These are phyloP conservation scores for Jamesozyma hellenica DNA, from an alignment of 805 yeast genomes.

Conservation along the genomic window DNA sequence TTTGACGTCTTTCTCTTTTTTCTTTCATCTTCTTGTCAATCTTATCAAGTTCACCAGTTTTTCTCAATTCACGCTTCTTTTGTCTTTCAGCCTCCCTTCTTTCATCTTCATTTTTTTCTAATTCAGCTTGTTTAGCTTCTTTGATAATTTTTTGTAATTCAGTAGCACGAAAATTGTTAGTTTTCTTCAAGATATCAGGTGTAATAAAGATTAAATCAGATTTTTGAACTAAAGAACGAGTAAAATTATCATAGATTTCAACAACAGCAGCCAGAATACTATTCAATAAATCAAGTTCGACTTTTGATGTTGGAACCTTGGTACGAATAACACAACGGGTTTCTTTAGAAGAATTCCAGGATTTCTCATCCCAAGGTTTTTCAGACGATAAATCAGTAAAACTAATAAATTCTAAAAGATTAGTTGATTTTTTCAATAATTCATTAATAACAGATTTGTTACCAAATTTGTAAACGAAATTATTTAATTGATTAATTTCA, in stretches of 20 bases:
- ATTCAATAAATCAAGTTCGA: slow-evolving; percentile 41
- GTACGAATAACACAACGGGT: slow-evolving; percentile 46
- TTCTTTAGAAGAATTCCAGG: slow-evolving; percentile 41
- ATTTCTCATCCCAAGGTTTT: slow-evolving; percentile 54
- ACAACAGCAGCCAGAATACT: slow-evolving; percentile 47
- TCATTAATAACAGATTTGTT: slow-evolving; percentile 25
- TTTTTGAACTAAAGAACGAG: slow-evolving; percentile 30
- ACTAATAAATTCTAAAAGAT: slow-evolving; percentile 55
- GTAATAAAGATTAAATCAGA: slow-evolving; percentile 46
- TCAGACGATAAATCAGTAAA: slow-evolving; percentile 76
- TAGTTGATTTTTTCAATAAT: slow-evolving; percentile 34
- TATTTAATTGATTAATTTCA: slow-evolving; percentile 77
- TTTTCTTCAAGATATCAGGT: slow-evolving; percentile 67
- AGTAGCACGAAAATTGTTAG: slow-evolving; percentile 63
- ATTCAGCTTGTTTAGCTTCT: slow-evolving; percentile 50
- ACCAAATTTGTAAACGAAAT: slow-evolving; percentile 32
- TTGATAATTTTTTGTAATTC: slow-evolving; percentile 65
- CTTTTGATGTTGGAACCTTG: slow-evolving; percentile 38
- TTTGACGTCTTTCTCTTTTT: slow-evolving; percentile 67
- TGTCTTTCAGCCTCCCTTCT: slow-evolving; percentile 60
- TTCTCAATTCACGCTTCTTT: slow-evolving; percentile 47
- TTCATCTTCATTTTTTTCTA: slow-evolving; percentile 60
- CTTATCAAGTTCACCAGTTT: slow-evolving; percentile 69
- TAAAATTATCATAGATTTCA: slow-evolving; percentile 47
- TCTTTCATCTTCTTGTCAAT: slow-evolving; percentile 68